phyloP scores from a whole-genome alignment of 169 alveolate species.

The Plasmodium knowlesi region DNA sequence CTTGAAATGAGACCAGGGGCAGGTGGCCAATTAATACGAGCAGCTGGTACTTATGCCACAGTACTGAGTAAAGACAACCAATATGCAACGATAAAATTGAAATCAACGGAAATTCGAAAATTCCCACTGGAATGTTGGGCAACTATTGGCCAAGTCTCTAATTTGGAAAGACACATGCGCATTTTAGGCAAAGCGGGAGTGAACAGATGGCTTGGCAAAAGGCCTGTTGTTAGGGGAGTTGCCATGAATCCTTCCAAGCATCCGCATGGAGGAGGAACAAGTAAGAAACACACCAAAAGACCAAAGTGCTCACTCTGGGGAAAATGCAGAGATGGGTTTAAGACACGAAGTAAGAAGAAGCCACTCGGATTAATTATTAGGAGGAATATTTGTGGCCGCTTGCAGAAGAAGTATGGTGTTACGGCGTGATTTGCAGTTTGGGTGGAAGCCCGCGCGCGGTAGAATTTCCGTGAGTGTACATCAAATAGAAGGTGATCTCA shows the following conservation, averaged over 20 bases:
- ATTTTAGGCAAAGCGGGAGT: conserved; percentile 88
- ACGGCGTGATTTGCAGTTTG: background rate
- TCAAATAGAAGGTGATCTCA: background rate
- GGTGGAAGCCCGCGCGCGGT: background rate
- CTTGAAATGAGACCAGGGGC: conserved; percentile 92
- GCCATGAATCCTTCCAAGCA: conserved; percentile 90
- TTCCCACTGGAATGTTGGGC: conserved; percentile 93
- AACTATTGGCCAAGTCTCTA: conserved; percentile 89
- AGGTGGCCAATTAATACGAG: conserved; percentile 89
- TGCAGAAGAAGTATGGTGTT: conserved; percentile 86
- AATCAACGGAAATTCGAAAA: conserved; percentile 89
- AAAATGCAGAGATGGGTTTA: conserved; percentile 83
- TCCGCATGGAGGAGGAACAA: conserved; percentile 92
- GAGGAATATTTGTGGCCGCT: conserved; percentile 86
- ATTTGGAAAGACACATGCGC: conserved; percentile 80
- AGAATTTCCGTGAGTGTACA: background rate
- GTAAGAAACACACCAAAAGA: conserved; percentile 85
- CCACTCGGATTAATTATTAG: conserved; percentile 88
- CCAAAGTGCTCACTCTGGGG: conserved; percentile 91
- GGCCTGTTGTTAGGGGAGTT: conserved; percentile 89
- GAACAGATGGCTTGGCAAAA: conserved; percentile 87
- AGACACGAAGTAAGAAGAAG: conserved; percentile 83
- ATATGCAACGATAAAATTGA: conserved; percentile 89
- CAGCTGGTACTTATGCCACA: conserved; percentile 90
- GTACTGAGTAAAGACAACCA: conserved; percentile 83